Percentiles rank a stretch among this genome's conserved stretches.
Conservation (phyloP, 441 rosid genomes). For the Aleurites moluccanus region DNA sequence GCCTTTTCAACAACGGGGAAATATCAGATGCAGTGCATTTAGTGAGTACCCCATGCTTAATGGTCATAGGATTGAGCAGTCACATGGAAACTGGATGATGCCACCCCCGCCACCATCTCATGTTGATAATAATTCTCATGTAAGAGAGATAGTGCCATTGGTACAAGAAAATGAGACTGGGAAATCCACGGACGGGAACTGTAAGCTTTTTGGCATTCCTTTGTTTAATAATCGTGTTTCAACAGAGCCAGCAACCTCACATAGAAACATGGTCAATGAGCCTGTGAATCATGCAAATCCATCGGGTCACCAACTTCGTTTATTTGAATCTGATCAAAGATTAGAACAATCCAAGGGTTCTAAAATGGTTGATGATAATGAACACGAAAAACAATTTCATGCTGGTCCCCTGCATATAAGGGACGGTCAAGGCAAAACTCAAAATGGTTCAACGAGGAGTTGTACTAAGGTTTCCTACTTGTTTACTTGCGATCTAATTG, state of each 20-base stretch:
- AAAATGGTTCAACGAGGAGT: constrained; percentile 59
- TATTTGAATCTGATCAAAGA: constrained; percentile 41
- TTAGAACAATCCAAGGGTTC: constrained; percentile 52
- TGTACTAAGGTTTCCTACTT: constrained; percentile 62
- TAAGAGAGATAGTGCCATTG: constrained; percentile 38
- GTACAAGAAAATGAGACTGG: constrained; percentile 45
- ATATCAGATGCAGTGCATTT: constrained; percentile 44
- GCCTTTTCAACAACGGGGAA: constrained; percentile 45
- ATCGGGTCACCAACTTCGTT: constrained; percentile 33
- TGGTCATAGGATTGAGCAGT: constrained; percentile 49
- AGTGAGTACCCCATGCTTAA: constrained; percentile 50
- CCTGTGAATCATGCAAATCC: constrained; percentile 23
- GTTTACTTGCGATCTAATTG: neutral
- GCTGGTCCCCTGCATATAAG: constrained; percentile 34
- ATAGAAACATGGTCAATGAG: constrained; percentile 34
- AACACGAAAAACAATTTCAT: constrained; percentile 48
- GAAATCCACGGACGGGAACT: constrained; percentile 55
- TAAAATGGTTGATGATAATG: constrained; percentile 50
- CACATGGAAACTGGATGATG: constrained; percentile 66
- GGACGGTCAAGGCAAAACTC: constrained; percentile 51
- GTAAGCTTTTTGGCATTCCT: constrained; percentile 91
- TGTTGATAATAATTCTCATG: constrained; percentile 44
- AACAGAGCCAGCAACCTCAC: constrained; percentile 38
- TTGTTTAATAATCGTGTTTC: constrained; percentile 47
- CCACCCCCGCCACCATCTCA: constrained; percentile 51